phyloP scores from a whole-genome alignment of 176 grass and related monocot genomes.

The Puya raimondii region DNA sequence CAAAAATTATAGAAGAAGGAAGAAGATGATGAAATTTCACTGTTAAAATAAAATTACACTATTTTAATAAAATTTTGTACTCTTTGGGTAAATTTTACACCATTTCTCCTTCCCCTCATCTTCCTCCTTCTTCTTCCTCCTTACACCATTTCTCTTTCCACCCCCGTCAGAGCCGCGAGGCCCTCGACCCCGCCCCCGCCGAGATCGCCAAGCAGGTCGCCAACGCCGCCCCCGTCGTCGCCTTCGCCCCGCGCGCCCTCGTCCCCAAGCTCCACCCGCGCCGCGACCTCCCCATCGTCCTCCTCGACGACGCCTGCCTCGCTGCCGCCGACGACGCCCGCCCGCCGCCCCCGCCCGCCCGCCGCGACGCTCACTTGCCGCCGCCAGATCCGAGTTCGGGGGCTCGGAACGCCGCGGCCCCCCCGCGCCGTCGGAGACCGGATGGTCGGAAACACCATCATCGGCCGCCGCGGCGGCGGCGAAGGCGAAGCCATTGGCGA shows the following conservation, averaged over 20 bases:
- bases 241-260: constrained; percentile 66
- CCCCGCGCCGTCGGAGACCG: constrained; percentile 18
- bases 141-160: too few relatives aligned
- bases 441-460: neutral
- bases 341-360: too few relatives aligned
- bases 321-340: constrained; percentile 6
- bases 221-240: constrained; percentile 61
- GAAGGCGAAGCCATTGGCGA: constrained; percentile 26
- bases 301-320: constrained; percentile 33
- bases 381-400: constrained; percentile 64
- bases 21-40: too few relatives aligned
- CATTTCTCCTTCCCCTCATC: too few relatives aligned
- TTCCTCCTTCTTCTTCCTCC: too few relatives aligned
- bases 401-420: neutral
- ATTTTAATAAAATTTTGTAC: too few relatives aligned
- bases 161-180: too few relatives aligned
- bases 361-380: too few relatives aligned
- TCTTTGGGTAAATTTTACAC: too few relatives aligned
- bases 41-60: too few relatives aligned
- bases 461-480: constrained; percentile 20
- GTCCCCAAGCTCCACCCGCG: constrained; percentile 46
- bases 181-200: too few relatives aligned
- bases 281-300: constrained; percentile 38
- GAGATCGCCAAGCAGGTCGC: constrained; percentile 87
- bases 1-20: too few relatives aligned